phyloP scores from a whole-genome alignment of 2,329 filamentous ascomycete genomes.

The Pestalotiopsis sp. region DNA sequence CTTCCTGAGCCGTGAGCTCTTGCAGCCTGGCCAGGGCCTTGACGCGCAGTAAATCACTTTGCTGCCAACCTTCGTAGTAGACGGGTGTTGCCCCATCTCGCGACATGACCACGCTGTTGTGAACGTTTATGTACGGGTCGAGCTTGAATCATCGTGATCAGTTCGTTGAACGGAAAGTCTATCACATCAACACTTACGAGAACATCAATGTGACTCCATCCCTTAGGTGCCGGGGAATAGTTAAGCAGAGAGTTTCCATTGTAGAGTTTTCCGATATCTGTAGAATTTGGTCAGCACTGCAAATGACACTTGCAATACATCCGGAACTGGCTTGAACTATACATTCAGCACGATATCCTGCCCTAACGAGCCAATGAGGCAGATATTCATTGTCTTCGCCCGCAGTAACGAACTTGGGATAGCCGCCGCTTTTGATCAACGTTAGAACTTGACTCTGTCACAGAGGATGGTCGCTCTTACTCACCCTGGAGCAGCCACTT shows the following conservation, averaged over 20 bases:
- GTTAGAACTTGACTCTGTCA: not conserved
- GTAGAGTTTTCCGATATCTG: conserved; percentile 6
- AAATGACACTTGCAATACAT: not conserved
- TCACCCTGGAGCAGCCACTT: conserved; percentile 17
- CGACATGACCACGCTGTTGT: conserved; percentile 9
- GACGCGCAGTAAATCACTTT: conserved; percentile 24
- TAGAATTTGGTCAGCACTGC: not conserved
- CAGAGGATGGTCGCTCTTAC: not conserved
- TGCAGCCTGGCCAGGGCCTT: not conserved
- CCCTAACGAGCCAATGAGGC: conserved; percentile 15
- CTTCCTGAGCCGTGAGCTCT: not conserved
- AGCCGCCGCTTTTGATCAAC: conserved; percentile 10
- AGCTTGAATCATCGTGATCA: not conserved
- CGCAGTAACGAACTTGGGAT: conserved; percentile 16
- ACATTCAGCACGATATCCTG: conserved; percentile 19
- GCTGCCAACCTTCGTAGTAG: conserved; percentile 40
- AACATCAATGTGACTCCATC: conserved; percentile 14
- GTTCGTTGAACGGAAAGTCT: not conserved
- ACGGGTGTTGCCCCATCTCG: not conserved
- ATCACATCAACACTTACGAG: not conserved
- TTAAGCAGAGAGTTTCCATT: not conserved
- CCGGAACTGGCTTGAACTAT: not conserved
- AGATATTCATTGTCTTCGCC: conserved; percentile 17
- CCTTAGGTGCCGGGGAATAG: not conserved
- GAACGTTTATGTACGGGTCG: conserved; percentile 11